Conservation (phyloP, 2,329 filamentous ascomycete genomes). For the Xylaria sp. region DNA sequence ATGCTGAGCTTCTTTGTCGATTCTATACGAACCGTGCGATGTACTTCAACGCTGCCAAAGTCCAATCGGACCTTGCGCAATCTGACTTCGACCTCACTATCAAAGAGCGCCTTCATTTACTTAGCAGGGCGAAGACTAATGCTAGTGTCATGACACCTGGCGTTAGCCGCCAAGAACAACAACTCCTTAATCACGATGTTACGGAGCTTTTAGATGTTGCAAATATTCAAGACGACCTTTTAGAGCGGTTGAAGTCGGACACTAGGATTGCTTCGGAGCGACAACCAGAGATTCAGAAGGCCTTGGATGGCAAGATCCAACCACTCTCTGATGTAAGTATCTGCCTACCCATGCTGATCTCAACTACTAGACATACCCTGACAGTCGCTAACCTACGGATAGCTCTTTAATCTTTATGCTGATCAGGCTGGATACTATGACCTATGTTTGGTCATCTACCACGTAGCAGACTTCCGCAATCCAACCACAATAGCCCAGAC, state of each 20-base stretch:
- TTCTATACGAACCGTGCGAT: slow-evolving; percentile 88
- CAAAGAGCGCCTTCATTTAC: slow-evolving; percentile 86
- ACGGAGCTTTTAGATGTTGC: slow-evolving; percentile 90
- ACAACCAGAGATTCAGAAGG: slow-evolving; percentile 70
- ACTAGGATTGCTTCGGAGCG: slow-evolving; percentile 72
- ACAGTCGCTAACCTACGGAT: slow-evolving; percentile 30
- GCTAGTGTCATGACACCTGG: slow-evolving; percentile 84
- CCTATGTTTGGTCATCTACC: slow-evolving; percentile 91
- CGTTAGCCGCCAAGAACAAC: slow-evolving; percentile 81
- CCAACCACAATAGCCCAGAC: slow-evolving; percentile 83
- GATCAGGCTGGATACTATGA: slow-evolving; percentile 94
- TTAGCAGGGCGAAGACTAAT: slow-evolving; percentile 91
- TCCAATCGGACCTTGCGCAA: slow-evolving; percentile 84
- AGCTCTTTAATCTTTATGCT: slow-evolving; percentile 94
- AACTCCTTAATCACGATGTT: slow-evolving; percentile 85
- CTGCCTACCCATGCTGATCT: neutral
- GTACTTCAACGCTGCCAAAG: slow-evolving; percentile 87
- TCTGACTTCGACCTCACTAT: slow-evolving; percentile 84
- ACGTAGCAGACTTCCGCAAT: slow-evolving; percentile 90
- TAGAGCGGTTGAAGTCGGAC: slow-evolving; percentile 82
- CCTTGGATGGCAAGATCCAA: slow-evolving; percentile 82
- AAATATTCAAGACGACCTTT: slow-evolving; percentile 91
- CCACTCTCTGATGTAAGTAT: slow-evolving; percentile 76
- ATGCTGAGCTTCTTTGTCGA: slow-evolving; percentile 91
- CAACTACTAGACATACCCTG: neutral